Evolutionary conservation across 2,329 filamentous ascomycete genomes (phyloP).

Genomic region (Septoria linicola): DNA sequence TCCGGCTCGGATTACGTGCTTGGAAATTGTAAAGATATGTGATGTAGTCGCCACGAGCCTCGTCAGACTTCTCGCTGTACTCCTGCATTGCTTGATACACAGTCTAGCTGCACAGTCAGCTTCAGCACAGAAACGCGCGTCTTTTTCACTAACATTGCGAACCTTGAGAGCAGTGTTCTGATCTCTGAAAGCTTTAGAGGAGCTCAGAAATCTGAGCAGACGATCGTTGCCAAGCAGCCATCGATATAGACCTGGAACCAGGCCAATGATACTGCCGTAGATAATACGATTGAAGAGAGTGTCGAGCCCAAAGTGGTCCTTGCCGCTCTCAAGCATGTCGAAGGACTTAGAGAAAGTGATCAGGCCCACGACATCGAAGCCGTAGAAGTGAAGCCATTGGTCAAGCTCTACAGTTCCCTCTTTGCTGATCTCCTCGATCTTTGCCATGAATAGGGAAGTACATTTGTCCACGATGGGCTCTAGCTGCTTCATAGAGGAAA

Average conservation of each 20-base stretch:
- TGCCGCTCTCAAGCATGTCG: slow-evolving; percentile 23
- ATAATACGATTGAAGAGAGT: slow-evolving; percentile 3
- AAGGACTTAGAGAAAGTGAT: slow-evolving; percentile 23
- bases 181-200: neutral
- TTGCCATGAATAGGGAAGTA: slow-evolving; percentile 59
- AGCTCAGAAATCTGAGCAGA: neutral
- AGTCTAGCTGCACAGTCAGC: neutral
- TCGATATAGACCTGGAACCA: neutral
- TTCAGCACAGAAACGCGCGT: neutral
- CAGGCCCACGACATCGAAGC: slow-evolving; percentile 25
- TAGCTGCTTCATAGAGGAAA: slow-evolving; percentile 71
- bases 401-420: slow-evolving; percentile 8
- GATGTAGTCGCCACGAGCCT: slow-evolving; percentile 2
- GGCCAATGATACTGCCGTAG: slow-evolving; percentile 3
- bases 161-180: slow-evolving; percentile 1
- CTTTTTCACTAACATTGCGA: neutral
- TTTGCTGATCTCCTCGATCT: neutral
- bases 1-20: neutral
- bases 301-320: slow-evolving; percentile 11
- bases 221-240: slow-evolving; percentile 2
- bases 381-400: slow-evolving; percentile 18
- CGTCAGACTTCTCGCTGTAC: neutral
- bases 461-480: slow-evolving; percentile 75
- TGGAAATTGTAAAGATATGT: neutral
- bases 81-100: neutral